Base-by-base conservation (phyloP, 2,329 filamentous ascomycete species). In the Ceratocystiopsis brevicomis region DNA sequence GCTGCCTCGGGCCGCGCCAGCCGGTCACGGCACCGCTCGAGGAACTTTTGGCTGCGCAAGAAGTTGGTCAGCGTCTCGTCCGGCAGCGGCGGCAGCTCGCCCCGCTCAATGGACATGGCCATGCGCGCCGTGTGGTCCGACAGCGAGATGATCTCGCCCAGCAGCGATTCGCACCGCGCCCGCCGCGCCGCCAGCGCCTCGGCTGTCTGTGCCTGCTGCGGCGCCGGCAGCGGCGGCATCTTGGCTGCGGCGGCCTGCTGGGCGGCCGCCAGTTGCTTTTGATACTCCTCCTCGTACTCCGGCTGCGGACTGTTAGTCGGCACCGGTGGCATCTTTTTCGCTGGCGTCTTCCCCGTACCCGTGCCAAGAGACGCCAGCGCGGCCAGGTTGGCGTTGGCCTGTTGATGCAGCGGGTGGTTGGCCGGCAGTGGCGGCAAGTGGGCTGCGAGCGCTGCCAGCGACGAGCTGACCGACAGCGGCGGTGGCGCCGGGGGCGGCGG, bases 91-190 rank as follows among this genome's bases (percentile, higher is more conserved):
- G 48, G 49, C 46, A 49, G 43, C 40, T 51, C 49, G 46, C 49
- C 49, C 9, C 50, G 47, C 15, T 57, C 58, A 41, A 51, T 50
- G 4, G 49, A 51, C 43, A 68, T 51, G 16, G 61, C 62, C 48
- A 69, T 54, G 44, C 58, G 55, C 2, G 62, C 60, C 34, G 64
- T 59, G 49, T 62, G 61, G 39, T 63, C 62, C 13, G 65, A 59
- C n/a, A 69, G 54, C 33, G 55, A 55, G 32, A 60, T 56, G n/a
- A 61, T 61, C 40, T 61, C 58, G 34, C 54, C 45, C 17, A 61
- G 47, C 33, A 60, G 46, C 35, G 56, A 53, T 46, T 60, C 66
- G 38, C 48, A 51, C 10, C 44, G 49, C 10, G 43, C 45, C n/a
- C 47, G 46, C 13, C 50, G 45, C 6, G 44, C 46, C 1, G 47